Base-by-base conservation (phyloP, 2,329 filamentous ascomycete species). In the Leptoxyphium fumago region DNA sequence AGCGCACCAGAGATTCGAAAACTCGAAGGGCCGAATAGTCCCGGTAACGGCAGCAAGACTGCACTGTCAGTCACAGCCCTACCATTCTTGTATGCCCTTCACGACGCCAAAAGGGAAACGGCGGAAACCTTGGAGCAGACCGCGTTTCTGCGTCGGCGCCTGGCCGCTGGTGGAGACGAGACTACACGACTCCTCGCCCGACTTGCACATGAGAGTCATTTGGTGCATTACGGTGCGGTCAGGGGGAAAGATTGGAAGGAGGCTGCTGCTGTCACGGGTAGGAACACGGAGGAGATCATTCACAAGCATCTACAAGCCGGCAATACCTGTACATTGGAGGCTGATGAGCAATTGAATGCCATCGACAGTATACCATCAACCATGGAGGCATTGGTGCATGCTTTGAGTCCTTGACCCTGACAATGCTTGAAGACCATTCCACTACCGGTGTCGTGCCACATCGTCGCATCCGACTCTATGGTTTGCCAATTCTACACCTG, bases 161-260 rank as follows among this genome's bases (percentile, higher is more conserved):
- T 61, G 8, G 38, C 52, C 1, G 29, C 50, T 2, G 49, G 54
- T 8, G 54, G 58, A 30, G 26, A 43, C 0, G 52, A 52, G 28
- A 57, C 54, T 10, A 47, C 54, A 10, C 50, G 51, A 3, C 43
- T 59, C 5, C 40, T 61, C 8, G 40, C 46, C 2, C 51, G 58
- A 10, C 47, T 60, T 8, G 56, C 56, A n/a, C 57, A 59, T 39
- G 60, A 62, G 43, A 62, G 60, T 29, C 60, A 61, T 48, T 46
- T 62, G 11, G 53, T 62, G 2, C 50, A 54, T 15, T 55, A 56
- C 10, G 50, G 51, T n/a, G 46, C 53, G 14, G 46, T 48, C 3
- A 46, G 45, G 10, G 56, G 54, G 5, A 44, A 42, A 39, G 53
- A 57, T 15, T 60, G 57, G 57, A 46, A 47, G 9, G 43, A 47